These are phyloP conservation scores for Penicillium pancosmium DNA, from an alignment of 495 filamentous ascomycete genomes.

Conservation along the genomic window DNA sequence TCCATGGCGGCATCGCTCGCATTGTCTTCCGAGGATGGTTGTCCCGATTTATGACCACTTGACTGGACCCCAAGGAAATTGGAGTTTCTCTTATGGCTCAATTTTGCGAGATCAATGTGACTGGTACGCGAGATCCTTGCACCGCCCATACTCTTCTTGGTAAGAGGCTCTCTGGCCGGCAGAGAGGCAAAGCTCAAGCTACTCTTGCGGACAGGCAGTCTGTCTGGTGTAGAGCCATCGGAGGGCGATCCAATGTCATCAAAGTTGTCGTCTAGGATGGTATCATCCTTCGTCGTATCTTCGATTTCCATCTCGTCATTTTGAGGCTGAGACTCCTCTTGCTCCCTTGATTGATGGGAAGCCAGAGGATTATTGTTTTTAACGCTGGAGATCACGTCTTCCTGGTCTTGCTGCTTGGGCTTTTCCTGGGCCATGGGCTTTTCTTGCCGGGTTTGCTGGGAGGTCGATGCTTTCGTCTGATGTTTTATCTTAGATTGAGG, in stretches of 20 bases:
- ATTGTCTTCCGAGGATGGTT: slow-evolving; percentile 15
- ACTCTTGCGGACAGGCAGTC: slow-evolving; percentile 78
- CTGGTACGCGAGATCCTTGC: slow-evolving; percentile 74
- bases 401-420: slow-evolving; percentile 1
- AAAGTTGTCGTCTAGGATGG: slow-evolving; percentile 52
- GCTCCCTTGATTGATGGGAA: slow-evolving; percentile 13
- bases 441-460: slow-evolving; percentile 18
- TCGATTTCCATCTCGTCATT: slow-evolving; percentile 30
- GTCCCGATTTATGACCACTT: slow-evolving; percentile 42
- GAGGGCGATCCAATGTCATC: slow-evolving; percentile 64
- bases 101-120: slow-evolving; percentile 69
- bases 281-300: slow-evolving; percentile 48
- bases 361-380: slow-evolving; percentile 27
- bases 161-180: slow-evolving; percentile 85
- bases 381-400: slow-evolving; percentile 3
- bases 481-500: slow-evolving; percentile 6
- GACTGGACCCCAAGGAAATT: slow-evolving; percentile 62
- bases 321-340: slow-evolving; percentile 20
- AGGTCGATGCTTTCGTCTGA: background rate
- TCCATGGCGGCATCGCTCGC: slow-evolving; percentile 50
- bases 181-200: slow-evolving; percentile 91
- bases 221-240: slow-evolving; percentile 62
- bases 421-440: slow-evolving; percentile 10
- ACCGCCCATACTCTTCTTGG: slow-evolving; percentile 79
- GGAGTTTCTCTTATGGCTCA: slow-evolving; percentile 36